Conservation (phyloP, 371 early-diverging fungal species). For the Mucor indicus region DNA sequence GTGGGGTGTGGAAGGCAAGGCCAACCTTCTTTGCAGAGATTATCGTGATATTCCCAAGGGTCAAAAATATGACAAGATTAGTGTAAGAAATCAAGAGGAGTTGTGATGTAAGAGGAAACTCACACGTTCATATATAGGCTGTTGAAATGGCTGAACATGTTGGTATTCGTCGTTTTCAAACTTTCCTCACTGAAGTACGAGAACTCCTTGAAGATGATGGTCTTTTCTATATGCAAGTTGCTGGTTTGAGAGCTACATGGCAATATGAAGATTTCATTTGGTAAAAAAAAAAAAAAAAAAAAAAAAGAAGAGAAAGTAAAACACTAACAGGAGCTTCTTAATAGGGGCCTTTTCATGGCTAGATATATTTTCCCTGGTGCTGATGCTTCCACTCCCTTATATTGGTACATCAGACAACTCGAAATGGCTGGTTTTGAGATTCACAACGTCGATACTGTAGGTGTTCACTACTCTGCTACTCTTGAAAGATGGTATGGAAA, state of each 20-base stretch:
- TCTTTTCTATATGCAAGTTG: slow-evolving; percentile 95
- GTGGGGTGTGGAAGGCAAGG: slow-evolving; percentile 77
- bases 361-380: slow-evolving; percentile 98
- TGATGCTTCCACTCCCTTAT: slow-evolving; percentile 93
- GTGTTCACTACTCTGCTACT: slow-evolving; percentile 97
- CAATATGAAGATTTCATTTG: slow-evolving; percentile 87
- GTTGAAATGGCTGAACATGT: slow-evolving; percentile 99
- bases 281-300: slow-evolving; percentile 25
- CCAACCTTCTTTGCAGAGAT: slow-evolving; percentile 86
- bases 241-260: slow-evolving; percentile 89
- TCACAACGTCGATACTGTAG: slow-evolving; percentile 84
- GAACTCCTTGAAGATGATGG: slow-evolving; percentile 97
- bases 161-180: slow-evolving; percentile 88
- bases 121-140: too few relatives aligned
- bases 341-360: slow-evolving; percentile 93
- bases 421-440: slow-evolving; percentile 94
- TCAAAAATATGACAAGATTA: slow-evolving; percentile 90
- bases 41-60: slow-evolving; percentile 92
- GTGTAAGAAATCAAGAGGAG: slow-evolving; percentile 40
- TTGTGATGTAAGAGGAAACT: too few relatives aligned
- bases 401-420: slow-evolving; percentile 89
- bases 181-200: slow-evolving; percentile 88
- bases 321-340: too few relatives aligned
- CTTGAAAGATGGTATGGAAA: slow-evolving; percentile 94
- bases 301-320: too few relatives aligned